phyloP scores from a whole-genome alignment of 2,329 filamentous ascomycete species.

The Graphilbum sp. region DNA sequence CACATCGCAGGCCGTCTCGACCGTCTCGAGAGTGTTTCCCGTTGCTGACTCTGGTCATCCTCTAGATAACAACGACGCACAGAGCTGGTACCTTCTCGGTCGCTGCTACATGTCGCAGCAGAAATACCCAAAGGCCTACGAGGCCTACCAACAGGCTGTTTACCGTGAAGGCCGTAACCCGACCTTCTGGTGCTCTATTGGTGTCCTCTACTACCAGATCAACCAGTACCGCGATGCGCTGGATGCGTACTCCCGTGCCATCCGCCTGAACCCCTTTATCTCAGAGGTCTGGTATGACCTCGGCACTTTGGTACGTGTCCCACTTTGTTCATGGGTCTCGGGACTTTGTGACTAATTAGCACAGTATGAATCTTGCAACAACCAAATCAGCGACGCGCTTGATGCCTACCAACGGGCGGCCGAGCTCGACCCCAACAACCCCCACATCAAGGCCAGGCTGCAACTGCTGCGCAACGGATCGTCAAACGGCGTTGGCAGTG shows the following conservation, averaged over 20 bases:
- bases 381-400: conserved; percentile 89
- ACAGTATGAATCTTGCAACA: conserved; percentile 96
- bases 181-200: conserved; percentile 99
- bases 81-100: conserved; percentile 96
- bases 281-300: conserved; percentile 99
- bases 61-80: conserved; percentile 79
- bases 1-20: too few species aligned
- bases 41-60: not conserved
- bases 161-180: conserved; percentile 96
- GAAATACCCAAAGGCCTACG: conserved; percentile 96
- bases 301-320: conserved; percentile 65
- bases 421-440: conserved; percentile 82
- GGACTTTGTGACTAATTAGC: not conserved
- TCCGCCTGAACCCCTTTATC: conserved; percentile 92
- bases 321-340: too few species aligned
- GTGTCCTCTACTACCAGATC: conserved; percentile 97
- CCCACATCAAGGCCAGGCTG: conserved; percentile 89
- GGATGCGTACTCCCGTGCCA: conserved; percentile 92
- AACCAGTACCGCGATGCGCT: conserved; percentile 97
- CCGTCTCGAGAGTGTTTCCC: too few species aligned
- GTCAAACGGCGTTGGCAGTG: conserved; percentile 52
- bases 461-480: conserved; percentile 75
- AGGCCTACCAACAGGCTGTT: conserved; percentile 96
- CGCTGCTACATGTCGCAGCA: conserved; percentile 99
- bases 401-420: conserved; percentile 92